Percentiles rank a stretch among this genome's conserved stretches.
phyloP scores from a whole-genome alignment of 1,284 basidiomycete species.

The Laetiporus sulphureus region DNA sequence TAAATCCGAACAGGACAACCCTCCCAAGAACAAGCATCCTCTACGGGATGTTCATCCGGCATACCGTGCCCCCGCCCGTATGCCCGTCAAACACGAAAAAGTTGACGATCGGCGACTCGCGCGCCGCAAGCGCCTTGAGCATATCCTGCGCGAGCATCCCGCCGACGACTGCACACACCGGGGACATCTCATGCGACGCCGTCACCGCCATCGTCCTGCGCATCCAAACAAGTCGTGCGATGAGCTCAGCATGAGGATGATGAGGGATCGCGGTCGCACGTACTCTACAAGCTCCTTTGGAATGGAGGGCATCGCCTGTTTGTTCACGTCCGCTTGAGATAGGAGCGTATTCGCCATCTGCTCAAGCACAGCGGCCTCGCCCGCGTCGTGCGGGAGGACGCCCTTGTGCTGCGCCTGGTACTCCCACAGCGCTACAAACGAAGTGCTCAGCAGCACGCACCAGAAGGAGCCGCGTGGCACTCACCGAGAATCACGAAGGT shows the following conservation, averaged over 20 bases:
- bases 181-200: slow-evolving; percentile 82
- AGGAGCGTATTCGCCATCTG: slow-evolving; percentile 56
- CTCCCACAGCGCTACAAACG: slow-evolving; percentile 71
- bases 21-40: no score
- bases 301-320: slow-evolving; percentile 50
- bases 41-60: no score
- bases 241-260: no score
- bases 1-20: no score
- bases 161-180: slow-evolving; percentile 88
- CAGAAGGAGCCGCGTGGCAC: no score
- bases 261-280: slow-evolving; percentile 19
- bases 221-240: background rate
- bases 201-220: slow-evolving; percentile 55
- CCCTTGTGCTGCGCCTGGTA: slow-evolving; percentile 59
- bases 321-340: slow-evolving; percentile 59
- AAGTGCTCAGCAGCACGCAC: no score
- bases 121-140: slow-evolving; percentile 83
- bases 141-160: slow-evolving; percentile 95
- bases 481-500: slow-evolving; percentile 71
- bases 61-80: slow-evolving; percentile 69
- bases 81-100: slow-evolving; percentile 87
- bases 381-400: slow-evolving; percentile 45
- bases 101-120: slow-evolving; percentile 90
- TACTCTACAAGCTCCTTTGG: slow-evolving; percentile 57
- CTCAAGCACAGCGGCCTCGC: slow-evolving; percentile 51